Conservation (phyloP, 192 early-diverging fungal genomes). For the Coemansia sp. region DNA sequence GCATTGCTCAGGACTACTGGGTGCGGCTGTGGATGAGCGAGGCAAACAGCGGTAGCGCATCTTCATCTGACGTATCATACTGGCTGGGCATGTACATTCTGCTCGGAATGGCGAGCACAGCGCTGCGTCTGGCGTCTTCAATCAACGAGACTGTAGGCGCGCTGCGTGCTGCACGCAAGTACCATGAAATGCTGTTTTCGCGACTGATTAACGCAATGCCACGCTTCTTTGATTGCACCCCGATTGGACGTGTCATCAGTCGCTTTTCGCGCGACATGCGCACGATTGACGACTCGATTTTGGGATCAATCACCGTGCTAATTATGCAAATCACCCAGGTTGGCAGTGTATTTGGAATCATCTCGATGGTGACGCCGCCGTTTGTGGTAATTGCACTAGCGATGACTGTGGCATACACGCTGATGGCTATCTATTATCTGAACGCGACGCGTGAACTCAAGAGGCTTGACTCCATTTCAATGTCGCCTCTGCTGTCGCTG, state of each 20-base stretch:
- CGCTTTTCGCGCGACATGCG: conserved; percentile 87
- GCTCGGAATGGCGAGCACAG: conserved; percentile 56
- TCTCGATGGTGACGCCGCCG: conserved; percentile 67
- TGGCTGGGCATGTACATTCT: conserved; percentile 66
- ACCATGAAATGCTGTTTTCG: conserved; percentile 62
- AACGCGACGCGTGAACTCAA: conserved; percentile 84
- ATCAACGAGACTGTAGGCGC: conserved; percentile 30
- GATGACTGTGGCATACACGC: conserved; percentile 60
- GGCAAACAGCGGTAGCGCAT: not conserved
- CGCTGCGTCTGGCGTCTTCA: conserved; percentile 35
- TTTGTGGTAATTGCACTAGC: conserved; percentile 71
- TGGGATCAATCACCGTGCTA: conserved; percentile 56
- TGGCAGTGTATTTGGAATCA: conserved; percentile 60
- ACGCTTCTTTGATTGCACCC: conserved; percentile 90
- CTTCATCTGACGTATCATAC: conserved; percentile 17
- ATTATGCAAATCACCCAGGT: conserved; percentile 59
- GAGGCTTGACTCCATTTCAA: conserved; percentile 77
- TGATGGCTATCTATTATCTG: conserved; percentile 74
- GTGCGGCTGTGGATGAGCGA: conserved; percentile 61
- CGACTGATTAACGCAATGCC: conserved; percentile 72
- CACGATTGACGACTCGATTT: conserved; percentile 71
- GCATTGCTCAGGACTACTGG: conserved; percentile 64
- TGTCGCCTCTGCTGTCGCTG: conserved; percentile 75
- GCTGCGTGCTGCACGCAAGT: conserved; percentile 57
- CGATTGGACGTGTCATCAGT: conserved; percentile 85